Evolutionary conservation across 2,329 filamentous ascomycete species (phyloP).

Genomic region (Apiospora koreana): DNA sequence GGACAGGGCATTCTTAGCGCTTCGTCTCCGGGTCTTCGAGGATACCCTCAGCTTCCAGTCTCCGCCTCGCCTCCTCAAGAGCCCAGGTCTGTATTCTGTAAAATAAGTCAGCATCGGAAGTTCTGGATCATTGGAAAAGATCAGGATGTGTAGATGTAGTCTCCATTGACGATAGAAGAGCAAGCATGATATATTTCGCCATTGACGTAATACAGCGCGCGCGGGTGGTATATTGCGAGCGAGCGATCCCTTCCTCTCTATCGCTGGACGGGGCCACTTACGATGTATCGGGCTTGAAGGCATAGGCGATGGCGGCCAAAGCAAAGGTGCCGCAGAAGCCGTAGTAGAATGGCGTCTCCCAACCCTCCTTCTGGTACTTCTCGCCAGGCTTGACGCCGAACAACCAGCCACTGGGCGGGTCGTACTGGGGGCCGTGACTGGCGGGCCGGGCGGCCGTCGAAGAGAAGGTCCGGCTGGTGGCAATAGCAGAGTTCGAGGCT

Average conservation of each 20-base stretch:
- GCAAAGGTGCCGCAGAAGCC: constrained; percentile 80
- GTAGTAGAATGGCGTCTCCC: constrained; percentile 85
- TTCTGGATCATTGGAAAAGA: background rate
- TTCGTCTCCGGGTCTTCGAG: constrained; percentile 75
- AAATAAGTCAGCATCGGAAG: background rate
- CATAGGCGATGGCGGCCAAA: constrained; percentile 77
- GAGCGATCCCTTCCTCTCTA: background rate
- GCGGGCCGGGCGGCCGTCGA: constrained; percentile 45
- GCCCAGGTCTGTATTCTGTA: constrained; percentile 99
- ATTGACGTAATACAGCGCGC: background rate
- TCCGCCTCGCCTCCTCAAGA: constrained; percentile 90
- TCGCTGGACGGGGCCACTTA: constrained; percentile 54
- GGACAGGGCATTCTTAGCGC: constrained; percentile 18
- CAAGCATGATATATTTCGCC: background rate
- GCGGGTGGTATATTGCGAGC: background rate
- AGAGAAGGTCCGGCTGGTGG: constrained; percentile 42
- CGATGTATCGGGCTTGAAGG: constrained; percentile 98
- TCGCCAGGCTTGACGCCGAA: constrained; percentile 93
- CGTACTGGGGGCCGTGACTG: constrained; percentile 76
- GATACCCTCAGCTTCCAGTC: constrained; percentile 95
- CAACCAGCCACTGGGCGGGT: constrained; percentile 88
- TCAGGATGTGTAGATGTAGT: background rate
- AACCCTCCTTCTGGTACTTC: constrained; percentile 94
- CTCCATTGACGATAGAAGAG: background rate
- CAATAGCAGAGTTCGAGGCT: constrained; percentile 4